Base-by-base conservation (phyloP, 179 eudicot genomes). In the Pouteria campechiana region DNA sequence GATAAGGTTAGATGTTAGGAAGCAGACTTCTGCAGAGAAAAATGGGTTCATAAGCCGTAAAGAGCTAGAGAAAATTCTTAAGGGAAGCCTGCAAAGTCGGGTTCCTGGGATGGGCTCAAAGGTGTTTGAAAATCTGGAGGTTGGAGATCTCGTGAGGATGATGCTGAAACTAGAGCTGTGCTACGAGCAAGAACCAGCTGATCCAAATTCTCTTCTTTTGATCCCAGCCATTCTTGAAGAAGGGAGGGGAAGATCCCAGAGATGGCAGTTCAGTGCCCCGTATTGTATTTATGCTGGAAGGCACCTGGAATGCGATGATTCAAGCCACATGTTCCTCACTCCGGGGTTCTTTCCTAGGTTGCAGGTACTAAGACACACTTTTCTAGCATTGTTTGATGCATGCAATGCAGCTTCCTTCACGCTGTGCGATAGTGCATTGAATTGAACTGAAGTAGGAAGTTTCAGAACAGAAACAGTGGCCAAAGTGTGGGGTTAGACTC, bases 361-460 rank as follows among this genome's bases (percentile, higher is more conserved):
- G 47, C 98, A 90, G 90, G 98, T 58, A 76, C 59, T 80, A 45
- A n/a, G n/a, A n/a, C n/a, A n/a, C n/a, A n/a, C n/a, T n/a, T n/a
- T n/a, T n/a, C n/a, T n/a, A n/a, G n/a, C n/a, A n/a, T n/a, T n/a
- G n/a, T n/a, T n/a, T n/a, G n/a, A n/a, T n/a, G n/a, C n/a, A n/a
- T n/a, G n/a, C n/a, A n/a, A n/a, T n/a, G n/a, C n/a, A n/a, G n/a
- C n/a, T n/a, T n/a, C n/a, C n/a, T n/a, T n/a, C n/a, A n/a, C n/a
- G n/a, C n/a, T n/a, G n/a, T n/a, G n/a, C n/a, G n/a, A n/a, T n/a
- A n/a, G n/a, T n/a, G n/a, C n/a, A n/a, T n/a, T n/a, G n/a, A n/a
- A n/a, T n/a, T n/a, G n/a, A n/a, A n/a, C n/a, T n/a, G n/a, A n/a
- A n/a, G n/a, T n/a, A n/a, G n/a, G n/a, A n/a, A n/a, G n/a, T n/a